These are phyloP conservation scores for Candida pini DNA, from an alignment of 805 yeast species.

Conservation along the genomic window DNA sequence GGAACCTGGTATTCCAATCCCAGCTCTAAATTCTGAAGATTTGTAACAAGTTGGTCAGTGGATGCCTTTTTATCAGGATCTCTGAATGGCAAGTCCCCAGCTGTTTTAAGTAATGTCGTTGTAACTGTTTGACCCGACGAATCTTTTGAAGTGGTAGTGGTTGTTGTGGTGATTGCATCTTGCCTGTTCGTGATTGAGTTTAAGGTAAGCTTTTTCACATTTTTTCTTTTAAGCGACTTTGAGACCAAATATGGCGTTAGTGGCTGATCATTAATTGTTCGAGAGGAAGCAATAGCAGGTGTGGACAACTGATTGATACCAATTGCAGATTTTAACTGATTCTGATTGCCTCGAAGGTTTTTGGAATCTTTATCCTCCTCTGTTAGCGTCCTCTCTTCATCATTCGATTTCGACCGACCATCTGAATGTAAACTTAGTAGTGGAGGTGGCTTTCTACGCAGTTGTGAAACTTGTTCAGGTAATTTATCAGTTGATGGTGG, in stretches of 20 bases:
- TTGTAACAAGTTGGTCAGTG: conserved; percentile 35
- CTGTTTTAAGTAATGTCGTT: conserved; percentile 10
- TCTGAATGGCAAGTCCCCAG: conserved; percentile 12
- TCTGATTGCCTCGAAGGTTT: too few relatives aligned
- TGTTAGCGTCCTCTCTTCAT: neutral
- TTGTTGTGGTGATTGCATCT: conserved; percentile 5
- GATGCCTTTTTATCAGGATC: conserved; percentile 28
- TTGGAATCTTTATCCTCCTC: too few relatives aligned
- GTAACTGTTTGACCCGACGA: conserved; percentile 5
- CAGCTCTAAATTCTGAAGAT: conserved; percentile 43
- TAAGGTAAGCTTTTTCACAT: conserved; percentile 52
- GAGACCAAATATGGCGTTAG: conserved; percentile 17
- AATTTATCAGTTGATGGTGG: too few relatives aligned
- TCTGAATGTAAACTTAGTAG: conserved; percentile 2
- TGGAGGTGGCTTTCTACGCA: conserved; percentile 12
- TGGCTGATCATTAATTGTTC: conserved; percentile 7
- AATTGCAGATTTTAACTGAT: conserved; percentile 3
- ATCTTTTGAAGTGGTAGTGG: conserved; percentile 1
- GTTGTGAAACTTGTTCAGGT: too few relatives aligned
- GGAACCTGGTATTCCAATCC: conserved; percentile 50
- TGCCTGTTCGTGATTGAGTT: conserved; percentile 10
- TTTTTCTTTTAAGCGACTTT: conserved; percentile 49
- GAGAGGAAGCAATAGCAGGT: conserved; percentile 2
- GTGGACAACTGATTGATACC: conserved; percentile 3
- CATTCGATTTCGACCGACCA: conserved; percentile 1